These are phyloP conservation scores for Apiotrichum gracile DNA, from an alignment of 1,284 basidiomycete species.

Conservation along the genomic window DNA sequence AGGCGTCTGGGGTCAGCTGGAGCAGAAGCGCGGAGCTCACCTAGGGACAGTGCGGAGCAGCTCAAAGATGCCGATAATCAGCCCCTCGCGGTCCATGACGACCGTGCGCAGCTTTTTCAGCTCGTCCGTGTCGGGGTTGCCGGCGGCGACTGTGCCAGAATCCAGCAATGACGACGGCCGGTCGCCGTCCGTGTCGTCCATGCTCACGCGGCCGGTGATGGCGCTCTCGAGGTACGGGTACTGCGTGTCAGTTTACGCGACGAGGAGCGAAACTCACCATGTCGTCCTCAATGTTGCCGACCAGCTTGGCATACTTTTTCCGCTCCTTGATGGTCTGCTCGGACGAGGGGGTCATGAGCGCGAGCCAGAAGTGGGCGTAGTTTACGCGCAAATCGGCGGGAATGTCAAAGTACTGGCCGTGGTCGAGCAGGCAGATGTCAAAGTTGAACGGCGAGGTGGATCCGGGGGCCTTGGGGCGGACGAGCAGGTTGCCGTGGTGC, in stretches of 20 bases:
- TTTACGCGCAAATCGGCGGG: conserved; percentile 63
- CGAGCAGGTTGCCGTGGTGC: conserved; percentile 74
- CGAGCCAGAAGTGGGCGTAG: conserved; percentile 67
- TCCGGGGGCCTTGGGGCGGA: conserved; percentile 61
- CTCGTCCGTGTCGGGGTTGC: conserved; percentile 68
- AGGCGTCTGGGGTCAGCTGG: conserved; percentile 29
- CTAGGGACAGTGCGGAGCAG: conserved; percentile 75
- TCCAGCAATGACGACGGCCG: conserved; percentile 64
- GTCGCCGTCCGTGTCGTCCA: conserved; percentile 26
- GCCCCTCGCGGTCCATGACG: conserved; percentile 70
- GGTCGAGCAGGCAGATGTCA: conserved; percentile 86
- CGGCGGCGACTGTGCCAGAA: conserved; percentile 56
- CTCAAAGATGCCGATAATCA: conserved; percentile 76
- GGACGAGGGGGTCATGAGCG: conserved; percentile 68
- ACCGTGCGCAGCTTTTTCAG: conserved; percentile 57
- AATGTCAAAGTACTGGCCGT: conserved; percentile 81
- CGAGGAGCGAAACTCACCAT: conserved; percentile 54
- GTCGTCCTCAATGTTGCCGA: conserved; percentile 82
- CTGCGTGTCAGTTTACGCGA: conserved; percentile 9
- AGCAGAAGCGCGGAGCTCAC: conserved; percentile 42
- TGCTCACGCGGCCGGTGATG: conserved; percentile 58
- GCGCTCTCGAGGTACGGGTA: conserved; percentile 70
- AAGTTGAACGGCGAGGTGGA: conserved; percentile 85
- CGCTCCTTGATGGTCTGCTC: conserved; percentile 60
- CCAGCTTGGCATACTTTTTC: conserved; percentile 74